A percentile compares a stretch with the other conserved stretches of the same genome.
Evolutionary conservation across 108 stramenopile genomes (phyloP).

Genomic region (Nitzschia palea): DNA sequence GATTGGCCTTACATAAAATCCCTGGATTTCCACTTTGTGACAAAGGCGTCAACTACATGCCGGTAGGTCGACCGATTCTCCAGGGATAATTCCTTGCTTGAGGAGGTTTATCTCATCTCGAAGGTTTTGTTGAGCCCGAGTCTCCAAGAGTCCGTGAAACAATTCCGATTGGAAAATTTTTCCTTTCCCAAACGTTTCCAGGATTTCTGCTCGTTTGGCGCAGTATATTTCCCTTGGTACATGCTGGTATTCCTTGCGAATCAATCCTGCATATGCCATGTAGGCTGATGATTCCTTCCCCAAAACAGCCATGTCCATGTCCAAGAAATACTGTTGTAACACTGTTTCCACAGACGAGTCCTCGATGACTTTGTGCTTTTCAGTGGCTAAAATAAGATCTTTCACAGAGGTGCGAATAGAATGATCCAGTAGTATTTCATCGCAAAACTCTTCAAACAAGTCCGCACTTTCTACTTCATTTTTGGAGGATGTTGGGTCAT

Average conservation of each 20-base stretch:
- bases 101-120: constrained; percentile 59
- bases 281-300: constrained; percentile 58
- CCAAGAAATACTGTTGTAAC: constrained; percentile 56
- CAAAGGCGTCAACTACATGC: no score
- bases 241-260: constrained; percentile 73
- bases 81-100: constrained; percentile 52
- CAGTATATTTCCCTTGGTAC: constrained; percentile 67
- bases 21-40: no score
- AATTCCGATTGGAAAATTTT: constrained; percentile 48
- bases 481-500: constrained; percentile 64
- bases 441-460: constrained; percentile 63
- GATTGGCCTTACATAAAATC: no score
- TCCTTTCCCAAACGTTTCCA: constrained; percentile 49
- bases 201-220: constrained; percentile 64
- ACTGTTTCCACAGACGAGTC: background rate
- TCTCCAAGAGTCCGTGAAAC: constrained; percentile 55
- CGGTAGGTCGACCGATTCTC: no score
- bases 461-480: constrained; percentile 80
- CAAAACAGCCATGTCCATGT: constrained; percentile 83
- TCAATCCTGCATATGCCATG: constrained; percentile 60
- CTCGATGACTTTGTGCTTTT: constrained; percentile 33
- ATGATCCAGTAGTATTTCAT: constrained; percentile 6
- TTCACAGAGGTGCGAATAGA: constrained; percentile 11
- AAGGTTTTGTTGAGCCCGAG: constrained; percentile 57
- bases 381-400: constrained; percentile 41